Conservation (phyloP, 805 yeast genomes). For the Candida lessepsii region DNA sequence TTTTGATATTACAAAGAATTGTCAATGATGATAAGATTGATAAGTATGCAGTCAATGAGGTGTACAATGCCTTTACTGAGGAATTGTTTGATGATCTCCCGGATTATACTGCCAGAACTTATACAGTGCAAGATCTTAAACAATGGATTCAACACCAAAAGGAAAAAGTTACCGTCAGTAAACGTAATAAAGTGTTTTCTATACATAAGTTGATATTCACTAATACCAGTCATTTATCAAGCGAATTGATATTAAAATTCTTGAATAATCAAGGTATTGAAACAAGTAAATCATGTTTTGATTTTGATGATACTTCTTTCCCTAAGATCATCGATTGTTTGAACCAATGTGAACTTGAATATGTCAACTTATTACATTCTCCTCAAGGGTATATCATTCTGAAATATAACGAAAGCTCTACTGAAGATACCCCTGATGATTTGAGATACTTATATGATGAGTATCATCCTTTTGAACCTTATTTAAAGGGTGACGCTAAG, state of each 20-base stretch:
- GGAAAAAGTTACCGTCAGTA: conserved; percentile 20
- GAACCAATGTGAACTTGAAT: conserved; percentile 44
- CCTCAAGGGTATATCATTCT: conserved; percentile 58
- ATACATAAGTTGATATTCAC: conserved; percentile 70
- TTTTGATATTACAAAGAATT: conserved; percentile 71
- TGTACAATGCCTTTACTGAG: conserved; percentile 60
- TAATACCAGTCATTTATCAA: conserved; percentile 70
- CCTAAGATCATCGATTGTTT: conserved; percentile 40
- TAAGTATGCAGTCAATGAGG: conserved; percentile 72
- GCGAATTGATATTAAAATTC: conserved; percentile 69
- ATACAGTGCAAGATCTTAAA: conserved; percentile 29
- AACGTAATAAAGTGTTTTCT: conserved; percentile 50
- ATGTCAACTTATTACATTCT: conserved; percentile 34
- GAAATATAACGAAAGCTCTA: conserved; percentile 48
- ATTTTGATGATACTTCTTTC: conserved; percentile 24
- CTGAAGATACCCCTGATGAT: conserved; percentile 27
- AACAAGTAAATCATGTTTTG: conserved; percentile 40
- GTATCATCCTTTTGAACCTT: conserved; percentile 67
- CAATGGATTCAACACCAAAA: conserved; percentile 42
- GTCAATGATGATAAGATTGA: conserved; percentile 70
- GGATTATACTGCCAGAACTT: conserved; percentile 17
- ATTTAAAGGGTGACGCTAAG: conserved; percentile 26
- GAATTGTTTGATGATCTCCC: conserved; percentile 36
- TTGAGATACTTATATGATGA: conserved; percentile 57
- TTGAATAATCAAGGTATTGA: conserved; percentile 48